phyloP scores from a whole-genome alignment of 352 stramenopile genomes.

The Globisporangium parvum region DNA sequence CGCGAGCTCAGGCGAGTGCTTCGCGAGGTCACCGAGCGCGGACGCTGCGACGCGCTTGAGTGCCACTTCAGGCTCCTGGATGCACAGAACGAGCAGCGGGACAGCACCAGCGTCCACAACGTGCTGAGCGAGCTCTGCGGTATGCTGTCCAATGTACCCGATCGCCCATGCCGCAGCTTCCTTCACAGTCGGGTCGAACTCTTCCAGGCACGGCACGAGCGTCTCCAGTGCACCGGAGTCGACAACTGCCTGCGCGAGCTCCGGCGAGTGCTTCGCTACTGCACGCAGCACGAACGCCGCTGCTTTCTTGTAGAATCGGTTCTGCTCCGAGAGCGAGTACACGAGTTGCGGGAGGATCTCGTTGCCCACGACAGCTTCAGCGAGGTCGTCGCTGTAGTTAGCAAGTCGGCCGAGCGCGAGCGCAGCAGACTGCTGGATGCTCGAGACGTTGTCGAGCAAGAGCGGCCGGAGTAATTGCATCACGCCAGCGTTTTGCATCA shows the following conservation, averaged over 20 bases:
- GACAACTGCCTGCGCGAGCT: constrained; percentile 92
- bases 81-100: constrained; percentile 92
- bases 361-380: constrained; percentile 92
- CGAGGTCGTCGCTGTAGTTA: constrained; percentile 94
- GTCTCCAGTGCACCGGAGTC: constrained; percentile 90
- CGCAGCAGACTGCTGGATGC: constrained; percentile 93
- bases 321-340: constrained; percentile 93
- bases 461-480: constrained; percentile 93
- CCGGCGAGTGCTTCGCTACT: constrained; percentile 93
- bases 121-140: constrained; percentile 88
- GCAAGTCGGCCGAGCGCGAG: constrained; percentile 90
- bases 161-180: constrained; percentile 94
- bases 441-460: constrained; percentile 93
- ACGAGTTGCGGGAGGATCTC: constrained; percentile 96
- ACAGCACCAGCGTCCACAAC: constrained; percentile 92
- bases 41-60: constrained; percentile 93
- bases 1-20: constrained; percentile 93
- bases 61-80: constrained; percentile 94
- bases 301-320: constrained; percentile 95
- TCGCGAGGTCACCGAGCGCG: constrained; percentile 91
- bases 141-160: constrained; percentile 94
- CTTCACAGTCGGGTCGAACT: constrained; percentile 95
- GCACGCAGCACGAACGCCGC: constrained; percentile 91
- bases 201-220: constrained; percentile 91
- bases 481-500: constrained; percentile 95